Evolutionary conservation across 495 filamentous ascomycete genomes (phyloP).

Genomic region (Aspergillus egyptiacus): DNA sequence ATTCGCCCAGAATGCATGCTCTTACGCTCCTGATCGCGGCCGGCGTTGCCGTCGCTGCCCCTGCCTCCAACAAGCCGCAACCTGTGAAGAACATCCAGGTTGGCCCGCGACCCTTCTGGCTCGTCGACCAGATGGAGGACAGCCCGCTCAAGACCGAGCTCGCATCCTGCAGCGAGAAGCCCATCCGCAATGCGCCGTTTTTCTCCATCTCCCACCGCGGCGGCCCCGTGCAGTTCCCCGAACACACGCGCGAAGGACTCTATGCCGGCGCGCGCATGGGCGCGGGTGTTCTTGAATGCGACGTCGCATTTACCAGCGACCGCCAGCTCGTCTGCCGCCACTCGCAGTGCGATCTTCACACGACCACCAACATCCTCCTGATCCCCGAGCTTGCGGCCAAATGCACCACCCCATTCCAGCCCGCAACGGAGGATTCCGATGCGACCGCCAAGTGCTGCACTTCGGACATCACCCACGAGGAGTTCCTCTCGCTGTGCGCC

Average conservation of each 20-base stretch:
- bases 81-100: constrained; percentile 36
- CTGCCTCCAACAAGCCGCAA: constrained; percentile 7
- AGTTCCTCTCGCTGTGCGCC: constrained; percentile 54
- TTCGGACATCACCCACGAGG: constrained; percentile 53
- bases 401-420: constrained; percentile 54
- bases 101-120: constrained; percentile 52
- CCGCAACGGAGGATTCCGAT: constrained; percentile 32
- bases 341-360: constrained; percentile 57
- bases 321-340: constrained; percentile 57
- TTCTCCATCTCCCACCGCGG: constrained; percentile 56
- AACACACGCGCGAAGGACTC: constrained; percentile 48
- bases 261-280: constrained; percentile 53
- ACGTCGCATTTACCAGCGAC: constrained; percentile 57
- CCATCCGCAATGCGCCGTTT: constrained; percentile 30
- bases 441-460: constrained; percentile 58
- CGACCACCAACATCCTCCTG: constrained; percentile 56
- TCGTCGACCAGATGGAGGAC: constrained; percentile 54
- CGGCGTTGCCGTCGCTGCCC: constrained; percentile 14
- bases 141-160: constrained; percentile 51
- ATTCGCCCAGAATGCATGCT: constrained; percentile 12
- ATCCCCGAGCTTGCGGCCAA: constrained; percentile 51
- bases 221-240: constrained; percentile 55
- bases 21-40: constrained; percentile 12
- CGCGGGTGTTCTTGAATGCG: constrained; percentile 60
- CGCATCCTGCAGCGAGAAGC: constrained; percentile 44